These are phyloP conservation scores for Pseudozyma sp. DNA, from an alignment of 1,284 basidiomycete genomes.

Conservation along the genomic window DNA sequence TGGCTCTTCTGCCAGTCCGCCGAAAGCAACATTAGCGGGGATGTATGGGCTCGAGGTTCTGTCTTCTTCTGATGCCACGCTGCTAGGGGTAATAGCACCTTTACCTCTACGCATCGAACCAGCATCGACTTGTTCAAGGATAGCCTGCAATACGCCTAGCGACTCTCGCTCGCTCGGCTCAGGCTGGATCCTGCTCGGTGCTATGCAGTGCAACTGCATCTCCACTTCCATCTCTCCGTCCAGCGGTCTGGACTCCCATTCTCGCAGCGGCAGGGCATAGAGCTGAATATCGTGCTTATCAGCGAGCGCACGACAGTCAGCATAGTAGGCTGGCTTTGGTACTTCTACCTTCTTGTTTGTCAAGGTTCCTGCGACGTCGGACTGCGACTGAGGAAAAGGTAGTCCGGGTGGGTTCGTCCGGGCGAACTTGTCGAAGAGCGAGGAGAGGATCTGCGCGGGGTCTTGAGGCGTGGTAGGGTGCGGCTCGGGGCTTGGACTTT, in stretches of 20 bases:
- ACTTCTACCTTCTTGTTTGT: background rate
- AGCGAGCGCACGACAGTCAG: slow-evolving; percentile 14
- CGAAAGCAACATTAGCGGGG: no score
- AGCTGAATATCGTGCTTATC: slow-evolving; percentile 22
- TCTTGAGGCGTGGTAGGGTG: background rate
- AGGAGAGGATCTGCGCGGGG: background rate
- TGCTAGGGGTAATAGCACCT: no score
- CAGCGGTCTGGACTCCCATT: slow-evolving; percentile 7
- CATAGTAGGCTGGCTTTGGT: slow-evolving; percentile 3
- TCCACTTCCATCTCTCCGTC: background rate
- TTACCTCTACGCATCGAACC: no score
- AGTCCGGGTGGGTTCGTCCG: background rate
- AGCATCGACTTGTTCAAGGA: background rate
- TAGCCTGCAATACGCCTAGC: slow-evolving; percentile 2
- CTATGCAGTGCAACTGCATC: background rate
- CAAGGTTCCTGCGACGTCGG: background rate
- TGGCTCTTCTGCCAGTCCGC: no score
- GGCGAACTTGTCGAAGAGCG: background rate
- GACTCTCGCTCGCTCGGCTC: background rate
- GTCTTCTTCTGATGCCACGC: no score
- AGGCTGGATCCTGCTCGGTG: background rate
- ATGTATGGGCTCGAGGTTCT: no score
- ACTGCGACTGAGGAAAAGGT: no score
- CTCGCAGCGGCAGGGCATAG: slow-evolving; percentile 14
- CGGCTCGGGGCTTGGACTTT: background rate